phyloP scores from a whole-genome alignment of 768 basidiomycete genomes.

The Heimioporus sp. region DNA sequence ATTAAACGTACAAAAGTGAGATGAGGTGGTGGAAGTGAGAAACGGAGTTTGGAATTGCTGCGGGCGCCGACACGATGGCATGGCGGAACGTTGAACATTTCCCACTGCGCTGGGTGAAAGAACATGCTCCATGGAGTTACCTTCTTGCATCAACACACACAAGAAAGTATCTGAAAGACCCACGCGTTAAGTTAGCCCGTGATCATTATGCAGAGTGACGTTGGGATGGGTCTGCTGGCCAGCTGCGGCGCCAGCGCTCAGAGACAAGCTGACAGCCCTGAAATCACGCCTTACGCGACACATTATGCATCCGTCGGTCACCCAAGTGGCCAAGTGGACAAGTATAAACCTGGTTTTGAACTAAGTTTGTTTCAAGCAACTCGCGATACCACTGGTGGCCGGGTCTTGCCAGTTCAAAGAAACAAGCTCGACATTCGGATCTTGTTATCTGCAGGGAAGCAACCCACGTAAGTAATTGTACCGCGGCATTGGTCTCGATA shows the following conservation, averaged over 20 bases:
- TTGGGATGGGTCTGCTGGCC: no score
- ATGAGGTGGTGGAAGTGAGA: background rate
- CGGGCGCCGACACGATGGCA: background rate
- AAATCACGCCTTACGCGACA: no score
- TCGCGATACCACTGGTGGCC: background rate
- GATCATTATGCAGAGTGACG: background rate
- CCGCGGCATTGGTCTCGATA: conserved; percentile 13
- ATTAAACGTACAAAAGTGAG: background rate
- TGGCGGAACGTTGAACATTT: background rate
- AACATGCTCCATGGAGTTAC: background rate
- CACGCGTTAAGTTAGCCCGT: background rate
- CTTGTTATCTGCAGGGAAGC: conserved; percentile 2
- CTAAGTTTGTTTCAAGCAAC: no score
- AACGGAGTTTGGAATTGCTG: background rate
- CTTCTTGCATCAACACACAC: background rate
- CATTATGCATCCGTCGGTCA: no score
- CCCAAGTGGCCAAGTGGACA: no score
- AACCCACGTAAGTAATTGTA: background rate
- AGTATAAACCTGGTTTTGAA: no score
- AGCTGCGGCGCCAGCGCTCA: no score
- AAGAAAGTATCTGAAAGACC: background rate
- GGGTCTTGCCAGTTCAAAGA: conserved; percentile 14
- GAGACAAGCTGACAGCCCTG: no score
- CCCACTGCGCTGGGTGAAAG: background rate
- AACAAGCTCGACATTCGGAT: conserved; percentile 5